Evolutionary conservation across 495 filamentous ascomycete genomes (phyloP).

Genomic region (Penicillium arizonense): DNA sequence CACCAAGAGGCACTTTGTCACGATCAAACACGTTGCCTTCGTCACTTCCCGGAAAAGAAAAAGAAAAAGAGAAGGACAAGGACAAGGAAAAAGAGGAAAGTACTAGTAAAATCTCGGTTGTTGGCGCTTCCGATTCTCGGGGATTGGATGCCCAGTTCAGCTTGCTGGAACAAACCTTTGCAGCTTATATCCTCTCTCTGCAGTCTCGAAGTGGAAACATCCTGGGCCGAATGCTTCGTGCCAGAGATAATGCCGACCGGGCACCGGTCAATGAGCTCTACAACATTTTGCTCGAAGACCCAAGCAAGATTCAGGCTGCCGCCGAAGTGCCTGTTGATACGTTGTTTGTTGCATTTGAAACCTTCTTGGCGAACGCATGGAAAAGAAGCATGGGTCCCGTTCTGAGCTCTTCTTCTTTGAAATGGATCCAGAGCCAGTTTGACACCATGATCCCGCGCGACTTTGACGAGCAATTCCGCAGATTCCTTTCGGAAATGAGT

Average conservation of each 20-base stretch:
- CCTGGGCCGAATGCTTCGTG: constrained; percentile 69
- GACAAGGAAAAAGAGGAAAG: constrained; percentile 25
- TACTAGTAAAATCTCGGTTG: constrained; percentile 34
- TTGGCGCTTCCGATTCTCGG: constrained; percentile 19
- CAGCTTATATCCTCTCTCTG: constrained; percentile 77
- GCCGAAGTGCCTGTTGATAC: constrained; percentile 80
- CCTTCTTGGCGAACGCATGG: constrained; percentile 89
- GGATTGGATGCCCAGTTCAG: constrained; percentile 52
- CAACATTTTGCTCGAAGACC: constrained; percentile 79
- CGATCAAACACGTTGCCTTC: constrained; percentile 44
- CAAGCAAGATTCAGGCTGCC: constrained; percentile 68
- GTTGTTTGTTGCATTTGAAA: constrained; percentile 92
- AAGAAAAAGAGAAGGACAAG: constrained; percentile 24
- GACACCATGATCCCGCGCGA: constrained; percentile 70
- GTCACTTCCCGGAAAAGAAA: constrained; percentile 31
- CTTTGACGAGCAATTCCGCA: constrained; percentile 83
- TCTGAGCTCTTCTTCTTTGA: constrained; percentile 61
- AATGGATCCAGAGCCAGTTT: constrained; percentile 70
- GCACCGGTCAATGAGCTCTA: constrained; percentile 87
- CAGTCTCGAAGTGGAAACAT: constrained; percentile 83
- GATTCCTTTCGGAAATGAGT: constrained; percentile 71
- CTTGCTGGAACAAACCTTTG: constrained; percentile 81
- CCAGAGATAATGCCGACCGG: constrained; percentile 69
- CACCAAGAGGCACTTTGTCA: constrained; percentile 31
- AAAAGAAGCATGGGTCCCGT: constrained; percentile 82